phyloP scores from a whole-genome alignment of 2,329 filamentous ascomycete species.

The Pleoardoris graminearum region DNA sequence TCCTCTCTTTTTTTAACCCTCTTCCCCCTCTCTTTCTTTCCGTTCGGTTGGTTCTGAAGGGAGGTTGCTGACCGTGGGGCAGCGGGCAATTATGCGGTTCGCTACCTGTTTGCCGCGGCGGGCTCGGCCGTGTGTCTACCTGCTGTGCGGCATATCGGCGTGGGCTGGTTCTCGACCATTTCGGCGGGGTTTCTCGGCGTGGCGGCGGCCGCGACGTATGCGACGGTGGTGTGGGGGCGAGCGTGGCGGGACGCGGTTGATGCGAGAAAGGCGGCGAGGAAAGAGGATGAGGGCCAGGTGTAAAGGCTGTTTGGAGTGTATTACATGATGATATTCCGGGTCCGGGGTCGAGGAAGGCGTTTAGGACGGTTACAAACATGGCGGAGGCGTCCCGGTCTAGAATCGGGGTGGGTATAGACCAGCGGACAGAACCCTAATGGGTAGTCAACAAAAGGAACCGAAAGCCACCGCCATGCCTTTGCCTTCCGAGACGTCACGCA shows the following conservation, averaged over 20 bases:
- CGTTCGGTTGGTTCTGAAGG: too few species aligned
- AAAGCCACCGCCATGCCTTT: too few species aligned
- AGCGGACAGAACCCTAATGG: too few species aligned
- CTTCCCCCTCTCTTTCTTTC: background rate
- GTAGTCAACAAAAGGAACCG: too few species aligned
- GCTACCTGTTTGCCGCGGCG: constrained; percentile 74
- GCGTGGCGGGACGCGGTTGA: constrained; percentile 61
- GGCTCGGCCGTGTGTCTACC: constrained; percentile 74
- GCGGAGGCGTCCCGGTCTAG: too few species aligned
- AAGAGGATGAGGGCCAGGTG: constrained; percentile 26
- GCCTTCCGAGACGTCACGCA: too few species aligned
- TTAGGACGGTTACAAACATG: background rate
- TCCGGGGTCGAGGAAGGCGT: too few species aligned
- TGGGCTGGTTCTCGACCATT: constrained; percentile 81
- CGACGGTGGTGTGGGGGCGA: constrained; percentile 56
- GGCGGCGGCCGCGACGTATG: constrained; percentile 52
- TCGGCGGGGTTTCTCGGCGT: constrained; percentile 60
- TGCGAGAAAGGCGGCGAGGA: constrained; percentile 49
- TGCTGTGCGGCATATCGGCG: constrained; percentile 71
- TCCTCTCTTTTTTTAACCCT: background rate
- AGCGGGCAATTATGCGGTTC: constrained; percentile 77
- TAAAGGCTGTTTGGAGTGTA: constrained; percentile 13
- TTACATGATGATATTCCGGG: too few species aligned
- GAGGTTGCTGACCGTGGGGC: constrained; percentile 11
- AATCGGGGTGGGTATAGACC: too few species aligned